Evolutionary conservation across 495 filamentous ascomycete genomes (phyloP).

Genomic region (Penicillium antarcticum): DNA sequence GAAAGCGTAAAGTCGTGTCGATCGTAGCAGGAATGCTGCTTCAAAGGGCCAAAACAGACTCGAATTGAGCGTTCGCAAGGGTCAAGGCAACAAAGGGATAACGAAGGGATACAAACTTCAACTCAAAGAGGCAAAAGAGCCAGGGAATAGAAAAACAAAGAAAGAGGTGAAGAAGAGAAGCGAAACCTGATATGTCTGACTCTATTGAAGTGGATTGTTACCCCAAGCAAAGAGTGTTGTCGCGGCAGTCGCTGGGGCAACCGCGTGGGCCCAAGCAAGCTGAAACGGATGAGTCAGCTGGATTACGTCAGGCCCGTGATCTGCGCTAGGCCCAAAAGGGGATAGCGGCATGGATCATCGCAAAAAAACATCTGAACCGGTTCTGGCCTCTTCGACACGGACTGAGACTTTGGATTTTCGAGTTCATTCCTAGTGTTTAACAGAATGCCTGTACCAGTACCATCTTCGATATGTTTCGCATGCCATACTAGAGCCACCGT

Average conservation of each 20-base stretch:
- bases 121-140: slow-evolving; percentile 5
- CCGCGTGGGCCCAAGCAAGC: slow-evolving; percentile 3
- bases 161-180: slow-evolving; percentile 22
- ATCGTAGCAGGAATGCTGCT: slow-evolving; percentile 30
- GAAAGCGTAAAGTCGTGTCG: slow-evolving; percentile 26
- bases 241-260: slow-evolving; percentile 42
- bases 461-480: slow-evolving; percentile 34
- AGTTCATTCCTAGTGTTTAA: slow-evolving; percentile 13
- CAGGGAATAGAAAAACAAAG: slow-evolving; percentile 8
- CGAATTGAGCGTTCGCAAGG: not conserved
- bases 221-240: slow-evolving; percentile 28
- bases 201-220: slow-evolving; percentile 28
- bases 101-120: slow-evolving; percentile 22
- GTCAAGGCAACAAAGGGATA: slow-evolving; percentile 15
- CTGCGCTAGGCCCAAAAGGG: slow-evolving; percentile 24
- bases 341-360: slow-evolving; percentile 13
- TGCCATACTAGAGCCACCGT: slow-evolving; percentile 33
- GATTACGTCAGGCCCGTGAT: slow-evolving; percentile 21
- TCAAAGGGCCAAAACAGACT: slow-evolving; percentile 7
- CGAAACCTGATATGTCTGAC: slow-evolving; percentile 26
- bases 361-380: slow-evolving; percentile 13
- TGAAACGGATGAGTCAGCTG: not conserved
- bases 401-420: not conserved
- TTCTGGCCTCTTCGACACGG: slow-evolving; percentile 22
- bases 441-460: slow-evolving; percentile 35